Percentiles rank a stretch among this genome's conserved stretches.
Conservation (phyloP, 495 filamentous ascomycete genomes). For the Aspergillus wentii region DNA sequence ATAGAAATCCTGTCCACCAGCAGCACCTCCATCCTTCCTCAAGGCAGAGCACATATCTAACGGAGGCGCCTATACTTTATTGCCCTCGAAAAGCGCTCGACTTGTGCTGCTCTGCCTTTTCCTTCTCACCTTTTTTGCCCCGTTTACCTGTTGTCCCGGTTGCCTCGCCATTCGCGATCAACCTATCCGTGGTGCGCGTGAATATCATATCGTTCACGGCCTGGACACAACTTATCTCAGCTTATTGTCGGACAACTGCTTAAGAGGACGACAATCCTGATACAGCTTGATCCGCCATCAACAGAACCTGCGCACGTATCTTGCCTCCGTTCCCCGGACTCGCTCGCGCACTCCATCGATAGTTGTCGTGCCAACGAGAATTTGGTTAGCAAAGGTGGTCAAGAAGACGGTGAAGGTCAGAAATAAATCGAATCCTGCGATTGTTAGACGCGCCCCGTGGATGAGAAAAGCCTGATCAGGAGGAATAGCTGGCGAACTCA, state of each 20-base stretch:
- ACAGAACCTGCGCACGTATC: constrained; percentile 7
- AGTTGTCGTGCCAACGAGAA: constrained; percentile 7
- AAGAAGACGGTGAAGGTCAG: too few relatives aligned
- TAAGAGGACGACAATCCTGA: background rate
- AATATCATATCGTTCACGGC: background rate
- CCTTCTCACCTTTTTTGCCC: constrained; percentile 10
- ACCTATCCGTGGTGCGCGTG: constrained; percentile 4
- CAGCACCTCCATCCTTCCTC: background rate
- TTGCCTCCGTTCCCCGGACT: constrained; percentile 1
- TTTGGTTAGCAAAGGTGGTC: too few relatives aligned
- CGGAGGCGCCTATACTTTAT: background rate
- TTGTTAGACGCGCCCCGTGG: constrained; percentile 1
- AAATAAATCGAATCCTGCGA: too few relatives aligned
- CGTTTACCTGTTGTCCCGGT: too few relatives aligned
- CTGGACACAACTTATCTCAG: background rate
- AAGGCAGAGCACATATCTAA: background rate
- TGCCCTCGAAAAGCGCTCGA: background rate
- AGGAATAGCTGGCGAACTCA: background rate
- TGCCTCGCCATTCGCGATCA: too few relatives aligned
- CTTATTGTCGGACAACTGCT: background rate
- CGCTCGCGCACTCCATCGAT: constrained; percentile 5
- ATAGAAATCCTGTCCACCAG: background rate
- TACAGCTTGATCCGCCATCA: constrained; percentile 1
- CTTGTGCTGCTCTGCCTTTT: constrained; percentile 7
- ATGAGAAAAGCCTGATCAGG: constrained; percentile 9